Evolutionary conservation across 352 stramenopile species (phyloP), one percentile per base, ranked within the genome.

Genomic region (Saprolegnia diclina): DNA sequence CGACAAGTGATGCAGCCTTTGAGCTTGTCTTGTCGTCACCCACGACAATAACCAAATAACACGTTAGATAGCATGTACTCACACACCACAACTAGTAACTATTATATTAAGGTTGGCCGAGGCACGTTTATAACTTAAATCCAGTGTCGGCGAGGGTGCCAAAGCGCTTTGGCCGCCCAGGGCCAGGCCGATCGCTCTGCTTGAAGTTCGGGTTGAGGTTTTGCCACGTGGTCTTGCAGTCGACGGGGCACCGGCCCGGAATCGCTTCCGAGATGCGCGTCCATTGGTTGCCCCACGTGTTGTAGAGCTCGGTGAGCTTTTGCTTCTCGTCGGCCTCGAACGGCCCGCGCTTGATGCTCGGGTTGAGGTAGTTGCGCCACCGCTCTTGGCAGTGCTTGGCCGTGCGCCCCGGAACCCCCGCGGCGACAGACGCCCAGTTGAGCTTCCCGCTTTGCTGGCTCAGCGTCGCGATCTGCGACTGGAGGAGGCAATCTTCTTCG

Each of bases 341-440:
- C 9, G 83, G 83, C 26, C 75, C 76, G 79, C 88, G 86, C 73
- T 89, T 91, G 68, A 98, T 89, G 67, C 88, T 94, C 40, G 95
- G 95, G 79, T 98, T 92, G 56, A 98, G 81, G 75, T 98, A 94
- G 77, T 98, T 98, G 35, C 97, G 80, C 89, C 94, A 99, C 18
- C 95, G 90, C 70, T 99, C 94, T 16, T 95, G 88, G 69, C 95
- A 99, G 72, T 98, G 95, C 75, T 99, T 98, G 4, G 87, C 81
- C 77, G 82, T 88, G 77, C 85, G 72, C 45, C 80, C 81, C 22
- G 80, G 77, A 64, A 93, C 88, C 11, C 80, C 70, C 9, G 71
- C 71, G 16, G 85, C 85, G 32, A 91, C 81, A 59, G 85, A 77
- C 19, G 77, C 77, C 83, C 85, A 93, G 44, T 79, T 85, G 48